A percentile compares a stretch with the other conserved stretches of the same genome.
These are phyloP conservation scores for Jasminum sambac DNA, from an alignment of 257 asterid genomes.

Conservation along the genomic window DNA sequence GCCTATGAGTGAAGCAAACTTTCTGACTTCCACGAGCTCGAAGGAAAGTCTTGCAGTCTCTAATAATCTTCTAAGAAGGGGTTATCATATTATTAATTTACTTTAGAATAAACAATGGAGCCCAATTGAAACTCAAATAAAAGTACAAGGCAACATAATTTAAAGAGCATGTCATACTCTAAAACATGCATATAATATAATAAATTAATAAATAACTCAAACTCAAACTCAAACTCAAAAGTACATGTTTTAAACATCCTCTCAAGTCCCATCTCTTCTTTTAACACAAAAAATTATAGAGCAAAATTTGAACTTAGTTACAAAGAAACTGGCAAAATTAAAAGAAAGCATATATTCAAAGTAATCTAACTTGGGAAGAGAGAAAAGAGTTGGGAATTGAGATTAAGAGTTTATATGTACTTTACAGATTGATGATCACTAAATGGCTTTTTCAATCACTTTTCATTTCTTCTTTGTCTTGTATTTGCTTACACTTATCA, in stretches of 20 bases:
- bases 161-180: conserved; percentile 9
- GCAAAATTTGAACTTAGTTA: conserved; percentile 32
- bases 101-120: background rate
- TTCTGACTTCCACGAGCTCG: too few species aligned
- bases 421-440: conserved; percentile 51
- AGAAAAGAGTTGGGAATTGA: conserved; percentile 43
- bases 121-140: conserved; percentile 6
- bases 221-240: background rate
- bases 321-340: conserved; percentile 26
- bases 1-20: too few species aligned
- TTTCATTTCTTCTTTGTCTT: conserved; percentile 28
- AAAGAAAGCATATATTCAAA: conserved; percentile 43
- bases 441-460: conserved; percentile 40
- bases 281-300: conserved; percentile 37
- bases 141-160: conserved; percentile 17
- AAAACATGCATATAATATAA: background rate
- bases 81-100: too few species aligned
- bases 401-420: conserved; percentile 30
- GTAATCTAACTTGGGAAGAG: conserved; percentile 49
- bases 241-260: conserved; percentile 1
- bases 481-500: conserved; percentile 34
- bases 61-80: too few species aligned
- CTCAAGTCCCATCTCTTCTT: conserved; percentile 40
- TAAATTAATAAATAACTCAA: conserved; percentile 8
- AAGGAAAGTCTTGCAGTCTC: too few species aligned